Percentiles rank a stretch among this genome's conserved stretches.
These are phyloP conservation scores for Daphne laureola DNA, from an alignment of 441 rosid genomes.

Conservation along the genomic window DNA sequence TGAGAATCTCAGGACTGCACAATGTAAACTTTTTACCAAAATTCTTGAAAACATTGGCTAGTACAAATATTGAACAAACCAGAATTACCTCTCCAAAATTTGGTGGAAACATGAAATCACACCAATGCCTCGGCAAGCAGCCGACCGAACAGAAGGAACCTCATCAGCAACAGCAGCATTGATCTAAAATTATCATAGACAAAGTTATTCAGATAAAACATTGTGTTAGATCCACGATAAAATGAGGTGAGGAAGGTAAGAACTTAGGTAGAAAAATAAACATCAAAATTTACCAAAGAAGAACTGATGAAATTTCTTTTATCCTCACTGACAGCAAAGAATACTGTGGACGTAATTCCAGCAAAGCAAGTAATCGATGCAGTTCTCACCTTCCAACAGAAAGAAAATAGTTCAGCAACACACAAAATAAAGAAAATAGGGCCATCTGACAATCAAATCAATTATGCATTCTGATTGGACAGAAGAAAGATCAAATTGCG, in stretches of 20 bases:
- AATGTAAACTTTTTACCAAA: slow-evolving; percentile 25
- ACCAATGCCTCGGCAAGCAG: slow-evolving; percentile 96
- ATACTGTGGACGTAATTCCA: slow-evolving; percentile 77
- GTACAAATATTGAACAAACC: slow-evolving; percentile 6
- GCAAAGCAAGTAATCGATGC: slow-evolving; percentile 87
- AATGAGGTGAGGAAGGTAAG: slow-evolving; percentile 14
- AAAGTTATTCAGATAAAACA: slow-evolving; percentile 1
- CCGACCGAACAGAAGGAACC: slow-evolving; percentile 79
- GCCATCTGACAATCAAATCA: too few species aligned
- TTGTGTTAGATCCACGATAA: neutral
- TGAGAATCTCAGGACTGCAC: slow-evolving; percentile 72
- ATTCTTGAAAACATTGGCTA: slow-evolving; percentile 10
- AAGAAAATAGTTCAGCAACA: slow-evolving; percentile 16
- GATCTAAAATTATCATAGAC: slow-evolving; percentile 31
- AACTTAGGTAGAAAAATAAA: slow-evolving; percentile 6
- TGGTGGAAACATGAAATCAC: slow-evolving; percentile 78
- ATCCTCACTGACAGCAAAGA: slow-evolving; percentile 46
- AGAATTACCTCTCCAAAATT: slow-evolving; percentile 51
- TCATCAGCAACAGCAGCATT: slow-evolving; percentile 59
- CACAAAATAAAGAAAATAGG: neutral
- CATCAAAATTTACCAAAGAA: slow-evolving; percentile 47
- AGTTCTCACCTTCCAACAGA: slow-evolving; percentile 65
- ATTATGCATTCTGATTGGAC: too few species aligned
- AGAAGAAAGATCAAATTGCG: too few species aligned
- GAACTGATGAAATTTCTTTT: slow-evolving; percentile 58